Evolutionary conservation across 805 yeast species (phyloP).

Genomic region (Jamesozyma hellenica): DNA sequence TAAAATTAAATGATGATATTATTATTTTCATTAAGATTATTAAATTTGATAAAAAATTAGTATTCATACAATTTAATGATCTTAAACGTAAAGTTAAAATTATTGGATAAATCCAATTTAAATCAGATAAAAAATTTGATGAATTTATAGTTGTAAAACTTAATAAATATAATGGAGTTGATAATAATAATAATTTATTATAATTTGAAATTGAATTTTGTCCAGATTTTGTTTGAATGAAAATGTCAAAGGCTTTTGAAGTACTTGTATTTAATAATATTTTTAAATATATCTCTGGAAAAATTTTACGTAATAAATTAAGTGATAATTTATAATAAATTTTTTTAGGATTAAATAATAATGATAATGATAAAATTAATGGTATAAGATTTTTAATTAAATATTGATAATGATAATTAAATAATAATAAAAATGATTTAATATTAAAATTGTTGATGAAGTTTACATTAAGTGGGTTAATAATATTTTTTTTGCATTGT

Average conservation of each 20-base stretch:
- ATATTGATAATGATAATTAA: slow-evolving; percentile 1
- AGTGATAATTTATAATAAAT: slow-evolving; percentile 17
- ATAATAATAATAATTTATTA: slow-evolving; percentile 13
- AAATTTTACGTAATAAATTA: slow-evolving; percentile 21
- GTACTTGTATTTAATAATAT: slow-evolving; percentile 18
- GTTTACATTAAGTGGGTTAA: background rate
- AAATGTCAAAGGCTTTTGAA: slow-evolving; percentile 23
- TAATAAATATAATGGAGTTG: slow-evolving; percentile 14
- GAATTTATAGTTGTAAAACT: background rate
- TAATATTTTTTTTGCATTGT: slow-evolving; percentile 8
- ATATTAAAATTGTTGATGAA: background rate
- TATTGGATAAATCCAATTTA: slow-evolving; percentile 14
- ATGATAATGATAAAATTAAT: background rate
- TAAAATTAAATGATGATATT: background rate
- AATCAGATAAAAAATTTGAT: slow-evolving; percentile 3
- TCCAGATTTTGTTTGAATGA: slow-evolving; percentile 16
- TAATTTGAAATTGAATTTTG: slow-evolving; percentile 11
- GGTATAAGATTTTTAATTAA: slow-evolving; percentile 4
- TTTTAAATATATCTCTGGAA: slow-evolving; percentile 21
- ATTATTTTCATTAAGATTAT: background rate
- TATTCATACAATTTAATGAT: slow-evolving; percentile 1
- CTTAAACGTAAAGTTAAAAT: slow-evolving; percentile 7
- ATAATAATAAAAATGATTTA: background rate
- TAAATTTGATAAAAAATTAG: slow-evolving; percentile 1
- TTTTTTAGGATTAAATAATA: slow-evolving; percentile 11